phyloP scores from a whole-genome alignment of 2,329 filamentous ascomycete genomes.

The Ascochyta clinopodiicola region DNA sequence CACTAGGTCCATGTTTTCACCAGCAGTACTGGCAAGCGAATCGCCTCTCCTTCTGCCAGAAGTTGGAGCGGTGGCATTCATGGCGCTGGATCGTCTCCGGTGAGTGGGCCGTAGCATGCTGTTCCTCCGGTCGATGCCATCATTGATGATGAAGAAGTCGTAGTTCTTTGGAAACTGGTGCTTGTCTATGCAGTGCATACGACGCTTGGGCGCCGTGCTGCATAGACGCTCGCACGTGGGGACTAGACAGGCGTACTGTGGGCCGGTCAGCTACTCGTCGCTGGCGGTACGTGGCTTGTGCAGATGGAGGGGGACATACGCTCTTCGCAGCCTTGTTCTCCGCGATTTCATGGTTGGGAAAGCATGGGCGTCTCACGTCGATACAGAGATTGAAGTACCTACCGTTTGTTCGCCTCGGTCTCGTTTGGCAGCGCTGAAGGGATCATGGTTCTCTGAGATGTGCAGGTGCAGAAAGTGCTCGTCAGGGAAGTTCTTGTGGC shows the following conservation, averaged over 20 bases:
- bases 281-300: not conserved
- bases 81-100: constrained; percentile 41
- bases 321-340: not conserved
- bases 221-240: constrained; percentile 87
- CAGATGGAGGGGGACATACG: constrained; percentile 1
- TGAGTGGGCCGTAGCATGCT: constrained; percentile 70
- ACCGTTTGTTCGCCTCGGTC: constrained; percentile 88
- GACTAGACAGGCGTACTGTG: constrained; percentile 84
- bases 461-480: constrained; percentile 81
- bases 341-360: not conserved
- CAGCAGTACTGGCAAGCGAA: constrained; percentile 24
- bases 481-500: constrained; percentile 86
- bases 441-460: constrained; percentile 90
- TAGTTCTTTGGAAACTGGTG: constrained; percentile 78
- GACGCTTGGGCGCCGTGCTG: constrained; percentile 80
- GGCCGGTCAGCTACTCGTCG: constrained; percentile 15
- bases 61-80: constrained; percentile 21
- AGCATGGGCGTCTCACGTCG: not conserved
- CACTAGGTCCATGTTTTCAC: constrained; percentile 34
- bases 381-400: constrained; percentile 44
- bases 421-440: constrained; percentile 72
- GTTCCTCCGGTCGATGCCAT: constrained; percentile 84
- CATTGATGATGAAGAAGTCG: constrained; percentile 71
- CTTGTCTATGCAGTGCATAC: constrained; percentile 91
- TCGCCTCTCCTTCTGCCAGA: constrained; percentile 26